These are phyloP conservation scores for Coniferiporia weirii DNA, from an alignment of 1,284 basidiomycete genomes.

Conservation along the genomic window DNA sequence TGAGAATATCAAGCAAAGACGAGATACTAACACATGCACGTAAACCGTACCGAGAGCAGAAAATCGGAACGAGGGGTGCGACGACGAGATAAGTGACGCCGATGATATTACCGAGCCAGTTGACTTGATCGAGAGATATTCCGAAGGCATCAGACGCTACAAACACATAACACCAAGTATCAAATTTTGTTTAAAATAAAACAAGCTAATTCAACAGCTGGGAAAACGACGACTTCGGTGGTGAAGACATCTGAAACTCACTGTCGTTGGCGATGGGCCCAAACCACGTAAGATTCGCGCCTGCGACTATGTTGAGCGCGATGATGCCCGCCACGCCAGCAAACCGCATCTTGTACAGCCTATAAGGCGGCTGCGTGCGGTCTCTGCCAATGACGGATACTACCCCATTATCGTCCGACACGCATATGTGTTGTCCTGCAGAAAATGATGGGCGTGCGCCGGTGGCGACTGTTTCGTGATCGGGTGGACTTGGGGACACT, in stretches of 20 bases:
- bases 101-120: slow-evolving; percentile 71
- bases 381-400: too few relatives aligned
- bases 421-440: too few relatives aligned
- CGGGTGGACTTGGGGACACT: too few relatives aligned
- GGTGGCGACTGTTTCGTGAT: too few relatives aligned
- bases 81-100: slow-evolving; percentile 56
- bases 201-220: neutral
- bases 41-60: slow-evolving; percentile 56
- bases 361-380: neutral
- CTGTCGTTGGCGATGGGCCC: slow-evolving; percentile 69
- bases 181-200: neutral
- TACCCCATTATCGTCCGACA: too few relatives aligned
- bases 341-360: slow-evolving; percentile 61
- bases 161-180: neutral
- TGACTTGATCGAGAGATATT: slow-evolving; percentile 60
- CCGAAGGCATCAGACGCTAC: slow-evolving; percentile 55
- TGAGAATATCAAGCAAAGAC: neutral
- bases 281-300: slow-evolving; percentile 68
- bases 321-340: slow-evolving; percentile 59
- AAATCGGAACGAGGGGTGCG: slow-evolving; percentile 49
- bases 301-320: slow-evolving; percentile 53
- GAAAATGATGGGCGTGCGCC: too few relatives aligned
- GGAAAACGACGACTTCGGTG: neutral
- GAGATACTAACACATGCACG: slow-evolving; percentile 45
- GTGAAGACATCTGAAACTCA: slow-evolving; percentile 29